Evolutionary conservation across 441 rosid species (phyloP).

Genomic region (Adansonia madagascariensis): DNA sequence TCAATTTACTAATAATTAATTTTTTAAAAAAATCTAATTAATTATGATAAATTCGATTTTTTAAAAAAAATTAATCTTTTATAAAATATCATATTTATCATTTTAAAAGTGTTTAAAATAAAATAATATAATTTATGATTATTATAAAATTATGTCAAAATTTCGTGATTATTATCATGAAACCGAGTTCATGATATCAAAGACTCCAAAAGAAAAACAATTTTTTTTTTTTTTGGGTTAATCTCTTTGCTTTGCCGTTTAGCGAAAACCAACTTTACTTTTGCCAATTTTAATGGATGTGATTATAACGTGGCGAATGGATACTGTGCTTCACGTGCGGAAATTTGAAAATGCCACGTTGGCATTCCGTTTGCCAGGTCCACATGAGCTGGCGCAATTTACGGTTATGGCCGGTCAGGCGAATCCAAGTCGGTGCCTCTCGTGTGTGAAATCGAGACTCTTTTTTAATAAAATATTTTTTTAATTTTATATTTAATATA

Average conservation of each 20-base stretch:
- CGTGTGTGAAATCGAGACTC: constrained; percentile 38
- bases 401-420: constrained; percentile 48
- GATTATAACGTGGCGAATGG: background rate
- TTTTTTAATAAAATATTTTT: background rate
- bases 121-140: no score
- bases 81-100: no score
- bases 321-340: constrained; percentile 4
- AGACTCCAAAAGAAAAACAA: background rate
- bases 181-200: no score
- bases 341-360: constrained; percentile 38
- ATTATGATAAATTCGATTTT: no score
- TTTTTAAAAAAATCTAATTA: no score
- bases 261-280: no score
- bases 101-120: no score
- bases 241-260: background rate
- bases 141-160: no score
- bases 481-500: background rate
- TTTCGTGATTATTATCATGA: no score
- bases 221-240: background rate
- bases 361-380: constrained; percentile 54
- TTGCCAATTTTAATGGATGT: background rate
- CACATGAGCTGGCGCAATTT: constrained; percentile 50
- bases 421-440: constrained; percentile 47
- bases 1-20: no score
- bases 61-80: no score